Conservation (phyloP, 345 rosid genomes). For the Populus ilicifolia region DNA sequence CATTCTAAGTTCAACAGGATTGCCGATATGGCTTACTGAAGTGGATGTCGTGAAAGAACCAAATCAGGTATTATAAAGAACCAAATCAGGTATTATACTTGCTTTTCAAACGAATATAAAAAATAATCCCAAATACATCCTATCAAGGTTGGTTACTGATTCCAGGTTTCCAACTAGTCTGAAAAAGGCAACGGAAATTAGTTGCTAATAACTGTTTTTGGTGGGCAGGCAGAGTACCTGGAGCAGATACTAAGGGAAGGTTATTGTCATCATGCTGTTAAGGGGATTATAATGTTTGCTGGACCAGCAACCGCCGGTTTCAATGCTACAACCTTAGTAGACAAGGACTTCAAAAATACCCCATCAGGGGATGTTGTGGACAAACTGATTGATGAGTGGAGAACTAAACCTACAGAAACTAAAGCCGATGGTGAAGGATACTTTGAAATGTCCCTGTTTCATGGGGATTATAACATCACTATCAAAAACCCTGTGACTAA, state of each 20-base stretch:
- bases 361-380: slow-evolving; percentile 55
- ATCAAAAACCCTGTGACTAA: slow-evolving; percentile 37
- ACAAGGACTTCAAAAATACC: slow-evolving; percentile 46
- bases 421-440: slow-evolving; percentile 24
- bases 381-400: slow-evolving; percentile 59
- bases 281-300: slow-evolving; percentile 62
- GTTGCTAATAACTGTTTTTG: too few species aligned
- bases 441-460: slow-evolving; percentile 38
- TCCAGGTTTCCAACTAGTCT: background rate
- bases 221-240: slow-evolving; percentile 42
- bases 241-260: slow-evolving; percentile 72
- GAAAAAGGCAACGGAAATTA: background rate
- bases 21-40: slow-evolving; percentile 83
- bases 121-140: too few species aligned
- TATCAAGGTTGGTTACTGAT: background rate
- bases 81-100: slow-evolving; percentile 39
- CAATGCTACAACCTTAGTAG: slow-evolving; percentile 39
- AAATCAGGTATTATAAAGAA: slow-evolving; percentile 40
- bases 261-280: slow-evolving; percentile 55
- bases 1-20: slow-evolving; percentile 49
- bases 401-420: slow-evolving; percentile 8
- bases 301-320: slow-evolving; percentile 63
- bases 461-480: slow-evolving; percentile 50
- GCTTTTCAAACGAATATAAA: background rate
- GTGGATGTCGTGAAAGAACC: slow-evolving; percentile 42